phyloP scores from a whole-genome alignment of 768 basidiomycete species.

The Phaffia australis region DNA sequence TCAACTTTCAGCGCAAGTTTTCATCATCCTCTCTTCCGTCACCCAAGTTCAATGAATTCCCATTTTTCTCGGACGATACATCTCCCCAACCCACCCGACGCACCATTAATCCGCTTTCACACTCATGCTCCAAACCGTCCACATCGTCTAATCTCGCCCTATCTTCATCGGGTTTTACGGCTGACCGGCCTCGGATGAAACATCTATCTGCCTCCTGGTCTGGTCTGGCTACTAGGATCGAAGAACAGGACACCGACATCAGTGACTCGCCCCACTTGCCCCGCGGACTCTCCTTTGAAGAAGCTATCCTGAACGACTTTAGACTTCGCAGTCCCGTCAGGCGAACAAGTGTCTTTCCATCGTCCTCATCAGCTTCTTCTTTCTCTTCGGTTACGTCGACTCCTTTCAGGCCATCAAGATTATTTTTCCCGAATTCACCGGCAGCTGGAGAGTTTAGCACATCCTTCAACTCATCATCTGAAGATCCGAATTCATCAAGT shows the following conservation, averaged over 20 bases:
- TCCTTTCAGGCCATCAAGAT: constrained; percentile 2
- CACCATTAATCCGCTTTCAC: not conserved
- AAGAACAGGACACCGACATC: too few relatives aligned
- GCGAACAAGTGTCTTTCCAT: not conserved
- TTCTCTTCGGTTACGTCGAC: not conserved
- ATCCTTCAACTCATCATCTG: not conserved
- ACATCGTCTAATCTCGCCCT: constrained; percentile 1
- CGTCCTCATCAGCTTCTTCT: constrained; percentile 5
- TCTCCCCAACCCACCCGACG: not conserved
- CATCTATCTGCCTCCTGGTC: too few relatives aligned
- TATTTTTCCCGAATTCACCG: not conserved
- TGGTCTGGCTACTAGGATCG: too few relatives aligned
- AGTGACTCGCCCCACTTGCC: not conserved
- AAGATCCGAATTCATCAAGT: not conserved
- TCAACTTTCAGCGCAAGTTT: not conserved
- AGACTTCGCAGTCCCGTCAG: too few relatives aligned
- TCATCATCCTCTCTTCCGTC: not conserved
- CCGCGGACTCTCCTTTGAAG: not conserved
- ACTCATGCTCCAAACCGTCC: constrained; percentile 6
- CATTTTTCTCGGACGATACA: not conserved
- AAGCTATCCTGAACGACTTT: too few relatives aligned
- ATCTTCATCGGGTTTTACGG: not conserved
- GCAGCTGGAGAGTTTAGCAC: not conserved
- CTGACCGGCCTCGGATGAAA: not conserved
- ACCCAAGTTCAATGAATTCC: not conserved